These are phyloP conservation scores for Chlorella sp. DNA, from an alignment of 139 green algal genomes.

Conservation along the genomic window DNA sequence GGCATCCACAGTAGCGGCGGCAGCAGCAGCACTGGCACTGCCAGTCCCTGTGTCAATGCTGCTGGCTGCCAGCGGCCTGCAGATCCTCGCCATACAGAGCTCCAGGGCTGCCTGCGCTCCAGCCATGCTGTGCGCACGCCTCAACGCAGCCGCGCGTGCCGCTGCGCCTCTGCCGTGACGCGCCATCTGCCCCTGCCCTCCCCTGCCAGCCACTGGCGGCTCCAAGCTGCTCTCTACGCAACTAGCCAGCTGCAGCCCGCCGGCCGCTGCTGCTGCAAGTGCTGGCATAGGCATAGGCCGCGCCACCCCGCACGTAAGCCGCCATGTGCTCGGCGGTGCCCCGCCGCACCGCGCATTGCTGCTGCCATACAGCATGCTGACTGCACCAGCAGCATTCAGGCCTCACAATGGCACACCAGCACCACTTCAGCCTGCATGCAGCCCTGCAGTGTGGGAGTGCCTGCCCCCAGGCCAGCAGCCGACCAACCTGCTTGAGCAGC, in stretches of 20 bases:
- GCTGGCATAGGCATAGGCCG: not conserved
- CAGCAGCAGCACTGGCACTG: too few relatives aligned
- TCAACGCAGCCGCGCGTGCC: not conserved
- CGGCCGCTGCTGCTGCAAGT: not conserved
- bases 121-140: not conserved
- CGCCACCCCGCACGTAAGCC: too few relatives aligned
- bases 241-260: not conserved
- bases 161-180: not conserved
- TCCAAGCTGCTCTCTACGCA: too few relatives aligned
- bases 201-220: too few relatives aligned
- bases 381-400: too few relatives aligned
- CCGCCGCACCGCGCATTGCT: too few relatives aligned
- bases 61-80: not conserved
- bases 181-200: not conserved
- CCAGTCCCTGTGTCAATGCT: too few relatives aligned
- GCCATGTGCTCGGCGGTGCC: too few relatives aligned
- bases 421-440: not conserved
- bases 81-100: not conserved
- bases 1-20: too few relatives aligned
- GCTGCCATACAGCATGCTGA: too few relatives aligned
- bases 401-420: too few relatives aligned
- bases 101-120: not conserved
- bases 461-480: too few relatives aligned
- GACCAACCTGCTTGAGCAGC: constrained; percentile 94
- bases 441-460: not conserved